These are phyloP conservation scores for Huiozyma sinensis DNA, from an alignment of 805 yeast genomes.

Conservation along the genomic window DNA sequence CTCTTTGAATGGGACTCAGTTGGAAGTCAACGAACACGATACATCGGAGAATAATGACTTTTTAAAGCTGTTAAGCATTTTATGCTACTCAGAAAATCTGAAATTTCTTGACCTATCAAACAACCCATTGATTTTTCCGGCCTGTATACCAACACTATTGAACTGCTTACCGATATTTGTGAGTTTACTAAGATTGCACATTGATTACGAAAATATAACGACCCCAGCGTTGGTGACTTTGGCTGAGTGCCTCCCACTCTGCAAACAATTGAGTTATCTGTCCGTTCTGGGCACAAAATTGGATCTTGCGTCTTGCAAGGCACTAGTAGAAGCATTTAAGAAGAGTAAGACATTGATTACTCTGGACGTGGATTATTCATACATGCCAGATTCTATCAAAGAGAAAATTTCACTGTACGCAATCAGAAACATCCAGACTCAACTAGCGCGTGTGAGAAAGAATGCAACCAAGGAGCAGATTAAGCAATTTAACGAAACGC, in stretches of 20 bases:
- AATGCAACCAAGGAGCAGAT: background rate
- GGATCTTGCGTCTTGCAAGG: slow-evolving; percentile 49
- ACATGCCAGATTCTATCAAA: slow-evolving; percentile 46
- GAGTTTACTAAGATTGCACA: slow-evolving; percentile 50
- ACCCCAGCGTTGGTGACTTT: slow-evolving; percentile 47
- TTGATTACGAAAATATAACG: slow-evolving; percentile 58
- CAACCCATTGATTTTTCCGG: slow-evolving; percentile 61
- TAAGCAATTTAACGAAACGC: background rate
- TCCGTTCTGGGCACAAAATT: slow-evolving; percentile 60
- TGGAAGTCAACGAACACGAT: slow-evolving; percentile 37
- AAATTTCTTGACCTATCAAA: slow-evolving; percentile 70
- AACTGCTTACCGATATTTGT: slow-evolving; percentile 63
- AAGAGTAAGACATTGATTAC: slow-evolving; percentile 52
- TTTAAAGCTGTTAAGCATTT: slow-evolving; percentile 33
- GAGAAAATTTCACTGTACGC: slow-evolving; percentile 67
- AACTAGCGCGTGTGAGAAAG: slow-evolving; percentile 26
- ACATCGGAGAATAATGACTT: slow-evolving; percentile 26
- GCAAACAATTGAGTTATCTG: slow-evolving; percentile 51
- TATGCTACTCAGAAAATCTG: slow-evolving; percentile 47
- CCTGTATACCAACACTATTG: slow-evolving; percentile 40
- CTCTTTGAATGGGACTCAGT: slow-evolving; percentile 58
- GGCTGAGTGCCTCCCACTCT: slow-evolving; percentile 62
- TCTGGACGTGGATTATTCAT: slow-evolving; percentile 52
- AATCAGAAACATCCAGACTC: slow-evolving; percentile 67
- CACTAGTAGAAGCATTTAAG: slow-evolving; percentile 57